These are phyloP conservation scores for Colletotrichum navitas DNA, from an alignment of 2,329 filamentous ascomycete genomes.

Conservation along the genomic window DNA sequence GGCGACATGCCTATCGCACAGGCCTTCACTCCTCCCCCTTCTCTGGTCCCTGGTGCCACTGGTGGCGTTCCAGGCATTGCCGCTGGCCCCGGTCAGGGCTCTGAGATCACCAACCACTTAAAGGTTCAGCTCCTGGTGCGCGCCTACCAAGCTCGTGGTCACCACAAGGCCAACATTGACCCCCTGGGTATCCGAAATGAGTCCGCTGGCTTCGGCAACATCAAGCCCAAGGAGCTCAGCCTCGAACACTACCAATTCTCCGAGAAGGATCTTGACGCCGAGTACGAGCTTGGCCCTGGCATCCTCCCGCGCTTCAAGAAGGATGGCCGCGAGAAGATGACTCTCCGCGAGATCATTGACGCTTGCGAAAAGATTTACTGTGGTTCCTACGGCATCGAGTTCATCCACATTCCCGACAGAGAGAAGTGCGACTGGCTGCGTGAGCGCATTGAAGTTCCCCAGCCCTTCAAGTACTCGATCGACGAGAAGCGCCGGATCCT, in stretches of 20 bases:
- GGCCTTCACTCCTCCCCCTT: conserved; percentile 96
- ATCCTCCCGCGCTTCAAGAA: conserved; percentile 95
- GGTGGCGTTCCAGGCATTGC: conserved; percentile 81
- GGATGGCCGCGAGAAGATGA: conserved; percentile 94
- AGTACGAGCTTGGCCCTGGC: conserved; percentile 92
- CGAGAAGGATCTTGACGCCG: conserved; percentile 91
- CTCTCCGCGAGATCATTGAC: conserved; percentile 90
- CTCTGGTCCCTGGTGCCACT: conserved; percentile 84
- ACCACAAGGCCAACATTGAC: conserved; percentile 98
- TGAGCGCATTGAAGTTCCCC: conserved; percentile 92
- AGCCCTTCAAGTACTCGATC: conserved; percentile 96
- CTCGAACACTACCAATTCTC: conserved; percentile 96
- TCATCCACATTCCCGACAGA: conserved; percentile 98
- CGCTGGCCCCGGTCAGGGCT: conserved; percentile 75
- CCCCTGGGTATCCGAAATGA: conserved; percentile 93
- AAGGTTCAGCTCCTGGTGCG: conserved; percentile 98
- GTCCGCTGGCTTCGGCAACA: conserved; percentile 84
- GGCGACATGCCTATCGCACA: conserved; percentile 98
- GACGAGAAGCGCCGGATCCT: conserved; percentile 98
- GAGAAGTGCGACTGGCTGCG: conserved; percentile 99
- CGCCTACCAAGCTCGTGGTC: conserved; percentile 96
- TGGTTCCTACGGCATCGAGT: conserved; percentile 97
- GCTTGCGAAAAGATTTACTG: conserved; percentile 97
- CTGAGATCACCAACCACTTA: conserved; percentile 93
- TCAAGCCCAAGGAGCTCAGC: conserved; percentile 91